Evolutionary conservation across 208 protist species (phyloP).

Genomic region (Trypanosoma scelopori): DNA sequence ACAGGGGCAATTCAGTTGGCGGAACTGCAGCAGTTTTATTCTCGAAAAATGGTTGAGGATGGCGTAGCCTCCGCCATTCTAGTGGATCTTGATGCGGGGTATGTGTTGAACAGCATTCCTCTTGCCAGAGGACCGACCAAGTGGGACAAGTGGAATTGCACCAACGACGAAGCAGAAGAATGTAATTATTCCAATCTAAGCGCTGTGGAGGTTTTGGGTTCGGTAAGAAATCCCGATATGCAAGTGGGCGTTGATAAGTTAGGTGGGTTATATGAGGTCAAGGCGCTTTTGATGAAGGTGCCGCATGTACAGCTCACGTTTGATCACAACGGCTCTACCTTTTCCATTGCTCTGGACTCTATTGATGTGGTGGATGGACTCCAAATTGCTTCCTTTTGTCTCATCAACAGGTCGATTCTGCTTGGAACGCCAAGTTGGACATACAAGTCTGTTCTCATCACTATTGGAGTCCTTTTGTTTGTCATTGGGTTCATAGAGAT

Average conservation of each 20-base stretch:
- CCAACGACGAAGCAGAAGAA: no score
- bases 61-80: constrained; percentile 32
- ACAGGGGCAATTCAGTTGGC: constrained; percentile 36
- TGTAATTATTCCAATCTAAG: constrained; percentile 6
- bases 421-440: not conserved
- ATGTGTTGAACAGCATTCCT: constrained; percentile 46
- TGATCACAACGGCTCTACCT: constrained; percentile 6
- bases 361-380: not conserved
- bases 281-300: constrained; percentile 3
- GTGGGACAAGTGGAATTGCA: constrained; percentile 52
- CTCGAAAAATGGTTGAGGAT: not conserved
- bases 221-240: constrained; percentile 30
- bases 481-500: constrained; percentile 22
- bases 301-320: constrained; percentile 20
- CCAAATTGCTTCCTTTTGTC: not conserved
- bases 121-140: constrained; percentile 7
- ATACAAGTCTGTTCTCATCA: constrained; percentile 7
- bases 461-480: constrained; percentile 3
- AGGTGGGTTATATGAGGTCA: constrained; percentile 26
- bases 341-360: constrained; percentile 10
- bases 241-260: constrained; percentile 21
- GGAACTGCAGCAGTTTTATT: constrained; percentile 24
- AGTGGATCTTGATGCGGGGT: constrained; percentile 34
- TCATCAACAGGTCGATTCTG: not conserved
- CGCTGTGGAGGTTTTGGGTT: constrained; percentile 14